Conservation (phyloP, 352 stramenopile species). For the Thraustochytrium striatum region DNA sequence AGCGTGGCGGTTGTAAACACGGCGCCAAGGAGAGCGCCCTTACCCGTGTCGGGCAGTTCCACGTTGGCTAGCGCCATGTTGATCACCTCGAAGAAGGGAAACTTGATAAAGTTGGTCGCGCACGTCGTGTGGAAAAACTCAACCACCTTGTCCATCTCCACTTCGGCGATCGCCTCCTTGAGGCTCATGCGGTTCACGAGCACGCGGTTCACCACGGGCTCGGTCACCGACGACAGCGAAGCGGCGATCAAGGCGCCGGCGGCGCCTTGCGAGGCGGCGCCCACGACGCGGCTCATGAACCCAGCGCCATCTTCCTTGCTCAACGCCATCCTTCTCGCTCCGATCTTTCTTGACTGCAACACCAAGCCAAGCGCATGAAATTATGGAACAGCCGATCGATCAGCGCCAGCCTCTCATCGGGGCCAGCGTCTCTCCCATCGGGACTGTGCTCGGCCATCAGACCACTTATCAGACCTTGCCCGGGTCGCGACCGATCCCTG, state of each 20-base stretch:
- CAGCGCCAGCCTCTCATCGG: no score
- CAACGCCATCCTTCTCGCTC: background rate
- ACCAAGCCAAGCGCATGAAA: no score
- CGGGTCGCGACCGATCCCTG: no score
- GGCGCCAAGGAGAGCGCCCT: slow-evolving; percentile 31
- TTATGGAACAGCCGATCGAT: no score
- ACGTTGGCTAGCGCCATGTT: slow-evolving; percentile 35
- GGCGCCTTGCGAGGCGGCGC: slow-evolving; percentile 31
- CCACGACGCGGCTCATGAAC: slow-evolving; percentile 32
- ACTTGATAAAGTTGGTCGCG: slow-evolving; percentile 44
- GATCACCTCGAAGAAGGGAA: slow-evolving; percentile 45
- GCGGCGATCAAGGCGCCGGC: slow-evolving; percentile 20
- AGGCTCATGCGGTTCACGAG: slow-evolving; percentile 31
- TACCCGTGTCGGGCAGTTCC: slow-evolving; percentile 30
- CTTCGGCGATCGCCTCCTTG: slow-evolving; percentile 26
- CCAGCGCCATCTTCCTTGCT: slow-evolving; percentile 1
- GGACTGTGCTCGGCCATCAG: no score
- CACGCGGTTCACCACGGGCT: slow-evolving; percentile 46
- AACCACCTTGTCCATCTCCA: slow-evolving; percentile 14
- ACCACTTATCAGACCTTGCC: no score
- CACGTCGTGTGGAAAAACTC: slow-evolving; percentile 35
- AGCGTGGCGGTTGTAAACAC: slow-evolving; percentile 43
- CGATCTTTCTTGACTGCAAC: no score
- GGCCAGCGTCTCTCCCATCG: no score
- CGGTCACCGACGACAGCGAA: slow-evolving; percentile 6